phyloP scores from a whole-genome alignment of 2,329 filamentous ascomycete species.

The Calonectria hongkongensis region DNA sequence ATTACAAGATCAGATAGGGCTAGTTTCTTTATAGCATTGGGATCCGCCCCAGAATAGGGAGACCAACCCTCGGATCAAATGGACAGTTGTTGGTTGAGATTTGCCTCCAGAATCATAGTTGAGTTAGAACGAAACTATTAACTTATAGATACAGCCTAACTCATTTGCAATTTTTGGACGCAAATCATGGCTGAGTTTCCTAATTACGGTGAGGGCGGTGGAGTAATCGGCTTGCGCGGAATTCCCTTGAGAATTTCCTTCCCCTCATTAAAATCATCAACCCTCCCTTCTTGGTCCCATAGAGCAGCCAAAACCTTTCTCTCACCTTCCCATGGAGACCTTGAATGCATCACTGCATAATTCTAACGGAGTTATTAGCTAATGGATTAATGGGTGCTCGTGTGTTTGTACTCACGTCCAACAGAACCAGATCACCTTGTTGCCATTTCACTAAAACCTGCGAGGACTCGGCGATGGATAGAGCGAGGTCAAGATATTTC shows the following conservation, averaged over 20 bases:
- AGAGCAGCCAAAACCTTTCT: conserved; percentile 58
- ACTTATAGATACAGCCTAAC: too few species aligned
- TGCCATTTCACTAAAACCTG: conserved; percentile 56
- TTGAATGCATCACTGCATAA: conserved; percentile 59
- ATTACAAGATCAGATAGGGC: too few species aligned
- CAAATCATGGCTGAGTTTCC: too few species aligned
- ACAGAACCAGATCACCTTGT: conserved; percentile 56
- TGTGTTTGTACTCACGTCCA: conserved; percentile 52
- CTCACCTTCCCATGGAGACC: conserved; percentile 56
- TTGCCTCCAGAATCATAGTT: too few species aligned
- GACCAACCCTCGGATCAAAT: background rate
- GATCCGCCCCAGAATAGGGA: background rate
- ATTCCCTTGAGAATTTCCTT: conserved; percentile 34
- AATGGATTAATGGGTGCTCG: background rate
- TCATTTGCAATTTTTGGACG: too few species aligned
- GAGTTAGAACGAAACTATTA: too few species aligned
- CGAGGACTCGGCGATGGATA: conserved; percentile 51
- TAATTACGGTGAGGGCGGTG: background rate
- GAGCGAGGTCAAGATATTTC: conserved; percentile 55
- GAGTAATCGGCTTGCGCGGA: conserved; percentile 20
- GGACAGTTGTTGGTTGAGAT: too few species aligned
- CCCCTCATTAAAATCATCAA: conserved; percentile 54
- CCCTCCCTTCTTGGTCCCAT: conserved; percentile 55
- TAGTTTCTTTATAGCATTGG: too few species aligned
- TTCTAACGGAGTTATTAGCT: conserved; percentile 49